A percentile compares a stretch with the other conserved stretches of the same genome.
These are phyloP conservation scores for Rhizopus sp. DNA, from an alignment of 371 early-diverging fungal species.

Conservation along the genomic window DNA sequence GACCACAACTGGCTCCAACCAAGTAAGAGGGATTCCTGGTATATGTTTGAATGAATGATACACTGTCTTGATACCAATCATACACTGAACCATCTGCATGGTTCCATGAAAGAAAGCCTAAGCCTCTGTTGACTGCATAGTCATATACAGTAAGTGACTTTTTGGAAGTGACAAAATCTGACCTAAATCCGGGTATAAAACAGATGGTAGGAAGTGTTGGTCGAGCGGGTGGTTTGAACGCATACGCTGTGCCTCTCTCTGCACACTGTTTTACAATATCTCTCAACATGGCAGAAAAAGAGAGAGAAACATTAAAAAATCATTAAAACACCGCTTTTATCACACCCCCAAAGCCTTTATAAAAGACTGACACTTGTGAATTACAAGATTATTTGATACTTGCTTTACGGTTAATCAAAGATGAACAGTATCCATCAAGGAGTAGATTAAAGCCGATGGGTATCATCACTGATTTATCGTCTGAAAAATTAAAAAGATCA, in stretches of 20 bases:
- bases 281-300: too few relatives aligned
- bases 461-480: too few relatives aligned
- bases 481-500: too few relatives aligned
- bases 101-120: slow-evolving; percentile 41
- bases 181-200: slow-evolving; percentile 48
- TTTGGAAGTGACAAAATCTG: slow-evolving; percentile 31
- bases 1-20: slow-evolving; percentile 45
- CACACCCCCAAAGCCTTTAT: slow-evolving; percentile 16
- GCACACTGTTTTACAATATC: not conserved
- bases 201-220: slow-evolving; percentile 28
- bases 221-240: not conserved
- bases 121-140: slow-evolving; percentile 11
- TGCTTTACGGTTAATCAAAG: slow-evolving; percentile 22
- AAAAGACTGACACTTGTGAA: slow-evolving; percentile 25
- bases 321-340: not conserved
- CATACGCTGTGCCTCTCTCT: not conserved
- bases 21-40: slow-evolving; percentile 8
- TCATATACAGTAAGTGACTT: slow-evolving; percentile 31
- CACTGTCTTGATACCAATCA: slow-evolving; percentile 29
- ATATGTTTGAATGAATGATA: slow-evolving; percentile 9
- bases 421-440: slow-evolving; percentile 29
- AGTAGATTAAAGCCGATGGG: slow-evolving; percentile 32
- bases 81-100: slow-evolving; percentile 28
- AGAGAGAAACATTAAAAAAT: not conserved
- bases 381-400: slow-evolving; percentile 32